Evolutionary conservation across 441 rosid genomes (phyloP).

Genomic region (Jatropha podagrica): DNA sequence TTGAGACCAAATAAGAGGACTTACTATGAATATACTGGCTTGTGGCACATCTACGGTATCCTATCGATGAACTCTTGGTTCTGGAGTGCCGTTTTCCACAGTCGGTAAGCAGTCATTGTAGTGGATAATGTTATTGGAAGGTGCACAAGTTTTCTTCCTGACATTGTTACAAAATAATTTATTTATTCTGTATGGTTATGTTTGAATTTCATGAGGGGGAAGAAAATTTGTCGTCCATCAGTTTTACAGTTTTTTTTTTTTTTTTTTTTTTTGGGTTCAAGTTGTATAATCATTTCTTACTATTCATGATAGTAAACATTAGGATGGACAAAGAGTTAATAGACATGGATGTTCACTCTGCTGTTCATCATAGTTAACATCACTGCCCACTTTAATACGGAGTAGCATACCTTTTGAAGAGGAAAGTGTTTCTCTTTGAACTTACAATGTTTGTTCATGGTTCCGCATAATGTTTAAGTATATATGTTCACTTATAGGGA

Average conservation of each 20-base stretch:
- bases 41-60: constrained; percentile 76
- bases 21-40: constrained; percentile 69
- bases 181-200: not conserved
- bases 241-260: constrained; percentile 1
- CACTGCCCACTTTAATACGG: not conserved
- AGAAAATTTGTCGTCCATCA: not conserved
- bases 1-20: constrained; percentile 56
- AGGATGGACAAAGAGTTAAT: not conserved
- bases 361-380: constrained; percentile 1
- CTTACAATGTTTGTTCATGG: not conserved
- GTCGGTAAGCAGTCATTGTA: constrained; percentile 46
- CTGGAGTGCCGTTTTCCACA: constrained; percentile 89
- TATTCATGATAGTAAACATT: constrained; percentile 5
- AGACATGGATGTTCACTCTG: not conserved
- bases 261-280: not conserved
- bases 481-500: not conserved
- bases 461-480: not conserved
- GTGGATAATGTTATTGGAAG: not conserved
- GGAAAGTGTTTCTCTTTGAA: not conserved
- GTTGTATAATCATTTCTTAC: not conserved
- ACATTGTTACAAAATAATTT: not conserved
- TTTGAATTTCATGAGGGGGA: not conserved
- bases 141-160: constrained; percentile 6
- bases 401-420: not conserved
- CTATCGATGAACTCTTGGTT: constrained; percentile 85